Conservation (phyloP, 805 yeast species). For the Suhomyces sp. region DNA sequence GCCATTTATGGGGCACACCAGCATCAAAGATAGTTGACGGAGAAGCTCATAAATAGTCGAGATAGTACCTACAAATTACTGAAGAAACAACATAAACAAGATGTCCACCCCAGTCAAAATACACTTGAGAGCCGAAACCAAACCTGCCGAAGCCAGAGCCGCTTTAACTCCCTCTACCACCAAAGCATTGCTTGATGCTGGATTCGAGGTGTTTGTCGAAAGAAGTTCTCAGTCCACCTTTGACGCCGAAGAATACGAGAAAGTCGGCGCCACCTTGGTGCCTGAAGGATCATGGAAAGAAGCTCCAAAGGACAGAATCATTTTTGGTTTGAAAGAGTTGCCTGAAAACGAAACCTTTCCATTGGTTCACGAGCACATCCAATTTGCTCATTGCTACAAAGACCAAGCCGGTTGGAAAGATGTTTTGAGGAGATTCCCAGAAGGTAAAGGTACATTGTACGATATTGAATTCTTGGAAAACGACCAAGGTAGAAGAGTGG, state of each 20-base stretch:
- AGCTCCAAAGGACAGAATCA: conserved; percentile 88
- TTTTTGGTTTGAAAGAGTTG: conserved; percentile 91
- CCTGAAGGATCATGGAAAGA: conserved; percentile 90
- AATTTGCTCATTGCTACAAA: conserved; percentile 98
- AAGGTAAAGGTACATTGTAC: conserved; percentile 85
- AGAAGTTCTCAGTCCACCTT: conserved; percentile 83
- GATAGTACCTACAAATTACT: neutral
- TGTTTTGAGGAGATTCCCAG: conserved; percentile 83
- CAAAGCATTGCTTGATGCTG: conserved; percentile 77
- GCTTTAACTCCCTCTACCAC: conserved; percentile 93
- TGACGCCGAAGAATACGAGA: conserved; percentile 66
- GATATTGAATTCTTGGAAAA: conserved; percentile 94
- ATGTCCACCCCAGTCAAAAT: conserved; percentile 50
- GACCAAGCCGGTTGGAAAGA: conserved; percentile 97
- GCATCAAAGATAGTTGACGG: neutral
- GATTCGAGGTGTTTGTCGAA: conserved; percentile 86
- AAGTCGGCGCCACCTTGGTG: conserved; percentile 82
- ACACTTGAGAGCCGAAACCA: conserved; percentile 94
- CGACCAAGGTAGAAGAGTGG: conserved; percentile 96
- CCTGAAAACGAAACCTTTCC: conserved; percentile 91
- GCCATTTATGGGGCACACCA: neutral
- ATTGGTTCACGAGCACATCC: conserved; percentile 91
- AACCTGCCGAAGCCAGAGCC: conserved; percentile 96
- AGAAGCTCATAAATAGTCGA: neutral
- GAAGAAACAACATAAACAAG: neutral